Evolutionary conservation across 2,329 filamentous ascomycete species (phyloP).

Genomic region (Sphaerostilbella broomeana): DNA sequence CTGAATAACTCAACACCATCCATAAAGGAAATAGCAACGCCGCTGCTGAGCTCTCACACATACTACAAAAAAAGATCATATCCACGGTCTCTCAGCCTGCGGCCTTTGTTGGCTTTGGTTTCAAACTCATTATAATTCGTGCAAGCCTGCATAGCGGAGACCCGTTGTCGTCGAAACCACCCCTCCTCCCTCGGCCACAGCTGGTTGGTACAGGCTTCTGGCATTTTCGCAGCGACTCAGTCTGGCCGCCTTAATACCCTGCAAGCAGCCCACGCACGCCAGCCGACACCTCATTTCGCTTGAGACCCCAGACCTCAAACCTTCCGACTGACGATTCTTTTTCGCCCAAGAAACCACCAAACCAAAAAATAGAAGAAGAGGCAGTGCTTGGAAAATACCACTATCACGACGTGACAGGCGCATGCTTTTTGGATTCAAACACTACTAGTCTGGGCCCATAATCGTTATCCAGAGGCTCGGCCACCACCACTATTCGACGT

Average conservation of each 20-base stretch:
- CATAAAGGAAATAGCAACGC: too few relatives aligned
- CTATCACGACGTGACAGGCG: too few relatives aligned
- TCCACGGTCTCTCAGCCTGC: too few relatives aligned
- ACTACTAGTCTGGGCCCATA: too few relatives aligned
- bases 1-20: too few relatives aligned
- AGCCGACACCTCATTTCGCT: conserved; percentile 9
- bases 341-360: not conserved
- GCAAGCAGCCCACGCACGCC: conserved; percentile 7
- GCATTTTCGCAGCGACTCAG: too few relatives aligned
- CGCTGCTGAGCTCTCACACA: too few relatives aligned
- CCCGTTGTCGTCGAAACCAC: conserved; percentile 1
- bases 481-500: conserved; percentile 6
- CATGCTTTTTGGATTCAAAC: too few relatives aligned
- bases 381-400: too few relatives aligned
- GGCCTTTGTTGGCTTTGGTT: not conserved
- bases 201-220: too few relatives aligned
- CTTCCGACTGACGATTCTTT: not conserved
- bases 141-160: conserved; percentile 12
- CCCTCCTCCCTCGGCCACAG: conserved; percentile 7
- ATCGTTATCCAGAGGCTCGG: too few relatives aligned
- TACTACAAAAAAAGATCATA: too few relatives aligned
- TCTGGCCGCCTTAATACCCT: conserved; percentile 11
- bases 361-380: not conserved
- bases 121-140: conserved; percentile 7
- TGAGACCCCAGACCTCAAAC: not conserved